Evolutionary conservation across 2,329 filamentous ascomycete species (phyloP), one percentile per base, ranked within the genome.

Genomic region (Beauveria varroae): DNA sequence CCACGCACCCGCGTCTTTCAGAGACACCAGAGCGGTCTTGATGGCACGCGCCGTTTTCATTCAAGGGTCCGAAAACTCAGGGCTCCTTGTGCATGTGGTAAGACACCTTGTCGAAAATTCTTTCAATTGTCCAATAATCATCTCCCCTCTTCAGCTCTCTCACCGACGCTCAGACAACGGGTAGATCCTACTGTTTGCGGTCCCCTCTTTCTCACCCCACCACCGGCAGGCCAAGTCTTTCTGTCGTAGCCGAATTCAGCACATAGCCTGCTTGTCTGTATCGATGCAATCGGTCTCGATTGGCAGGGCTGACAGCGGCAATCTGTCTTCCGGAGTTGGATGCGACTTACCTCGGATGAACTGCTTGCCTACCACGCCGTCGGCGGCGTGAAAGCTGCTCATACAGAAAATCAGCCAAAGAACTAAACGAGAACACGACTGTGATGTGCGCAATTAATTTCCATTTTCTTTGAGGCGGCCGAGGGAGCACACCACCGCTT

Each of bases 331-430:
- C 30, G 30, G n/a, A 26, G 7, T n/a, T 20, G 3, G 22, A 40
- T 41, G 44, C 30, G 18, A 43, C 34, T 28, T 51, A n/a, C 56
- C 56, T 58, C 56, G 56, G 56, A 51, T 58, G 56, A 51, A 51
- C 37, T 20, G 50, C 34, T 43, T 51, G 18, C 26, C 5, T n/a
- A 18, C 22, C 46, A 49, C 6, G 8, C 14, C 28, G 2, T 37
- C 16, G 22, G 56, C 43, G 37, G 44, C 24, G 20, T 47, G 34
- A 22, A 43, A 28, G 56, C 56, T 50, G 22, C 22, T 30, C 18
- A 6, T 41, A 20, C 18, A 26, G 24, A 26, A 26, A 26, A 5
- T 41, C 34, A 9, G 24, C 6, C 30, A 22, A 58, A 51, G 18
- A n/a, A 18, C 46, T 30, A 50, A 28, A 24, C 46, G 46, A 58